Base-by-base conservation (phyloP, 2,329 filamentous ascomycete species). In the Metarhizium brunneum region DNA sequence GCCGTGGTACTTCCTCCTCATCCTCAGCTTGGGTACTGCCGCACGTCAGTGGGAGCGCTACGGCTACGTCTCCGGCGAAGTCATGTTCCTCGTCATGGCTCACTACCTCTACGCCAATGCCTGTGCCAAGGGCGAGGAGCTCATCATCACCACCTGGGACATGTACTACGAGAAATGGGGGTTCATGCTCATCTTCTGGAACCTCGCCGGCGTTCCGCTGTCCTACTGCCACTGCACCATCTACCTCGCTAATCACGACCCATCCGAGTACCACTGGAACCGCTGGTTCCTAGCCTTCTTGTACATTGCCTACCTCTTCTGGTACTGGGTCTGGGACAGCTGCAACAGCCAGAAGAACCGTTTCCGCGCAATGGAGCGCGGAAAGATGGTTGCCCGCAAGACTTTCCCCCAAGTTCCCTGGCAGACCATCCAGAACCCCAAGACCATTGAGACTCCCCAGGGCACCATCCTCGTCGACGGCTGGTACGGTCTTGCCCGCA, bases 121-220 rank as follows among this genome's bases (percentile, higher is more conserved):
- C 54, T 96, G 91, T 76, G 84, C 86, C 63, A 96, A 96, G 76
- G 92, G 88, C 50, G 91, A 96, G 73, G 90, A 96, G 73, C 82
- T 90, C 68, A 96, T 96, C 70, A 82, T 90, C 57, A 88, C 88
- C 8, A 94, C 90, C 52, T 96, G 91, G 71, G 91, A 96, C 66
- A 95, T 96, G 87, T 95, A 95, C 77, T 92, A 90, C 65, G 91
- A 96, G 78, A 96, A 96, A 75, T 92, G 89, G 83, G 91, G 91
- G 53, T 96, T 96, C 77, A 96, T 96, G 91, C 82, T 96, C 62
- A 95, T 95, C 71, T 96, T 96, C 82, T 96, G 91, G 91, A 96
- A 96, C 73, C 78, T 96, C 69, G 90, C 91, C 50, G 91, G 91
- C 62, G 91, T 96, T 30, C 91, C 91, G 14, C 79, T 96, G 53